These are phyloP conservation scores for Trypanosomatidae sp. DNA, from an alignment of 208 protist genomes.

Conservation along the genomic window DNA sequence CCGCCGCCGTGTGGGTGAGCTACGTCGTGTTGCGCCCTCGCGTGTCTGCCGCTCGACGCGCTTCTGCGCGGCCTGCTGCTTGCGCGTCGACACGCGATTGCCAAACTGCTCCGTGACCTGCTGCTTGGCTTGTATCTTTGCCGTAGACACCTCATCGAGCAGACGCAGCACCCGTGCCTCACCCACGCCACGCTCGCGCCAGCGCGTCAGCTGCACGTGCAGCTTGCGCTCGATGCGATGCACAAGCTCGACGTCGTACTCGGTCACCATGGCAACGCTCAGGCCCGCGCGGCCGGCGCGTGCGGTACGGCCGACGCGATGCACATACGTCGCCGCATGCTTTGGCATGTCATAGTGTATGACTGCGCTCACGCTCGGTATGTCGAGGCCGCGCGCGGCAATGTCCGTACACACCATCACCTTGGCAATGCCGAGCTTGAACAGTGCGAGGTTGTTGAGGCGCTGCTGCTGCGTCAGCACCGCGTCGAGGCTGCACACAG, in stretches of 20 bases:
- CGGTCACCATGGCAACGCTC: constrained; percentile 61
- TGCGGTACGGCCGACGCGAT: constrained; percentile 95
- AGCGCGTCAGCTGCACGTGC: constrained; percentile 15
- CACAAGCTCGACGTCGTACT: constrained; percentile 69
- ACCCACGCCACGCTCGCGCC: constrained; percentile 25
- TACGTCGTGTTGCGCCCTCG: neutral
- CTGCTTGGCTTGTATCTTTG: constrained; percentile 72
- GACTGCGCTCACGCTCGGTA: constrained; percentile 92
- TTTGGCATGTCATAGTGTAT: constrained; percentile 97
- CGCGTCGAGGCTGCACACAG: constrained; percentile 95
- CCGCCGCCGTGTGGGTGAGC: neutral
- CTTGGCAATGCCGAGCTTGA: constrained; percentile 88
- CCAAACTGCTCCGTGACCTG: constrained; percentile 69
- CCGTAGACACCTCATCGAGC: constrained; percentile 67
- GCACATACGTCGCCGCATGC: constrained; percentile 94
- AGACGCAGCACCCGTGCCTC: constrained; percentile 45
- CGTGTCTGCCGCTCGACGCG: constrained; percentile 5
- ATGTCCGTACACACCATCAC: constrained; percentile 88
- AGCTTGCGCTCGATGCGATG: constrained; percentile 48
- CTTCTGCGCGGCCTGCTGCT: constrained; percentile 36
- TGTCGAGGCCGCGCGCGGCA: constrained; percentile 95
- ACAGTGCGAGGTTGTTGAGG: constrained; percentile 94
- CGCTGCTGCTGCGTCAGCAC: constrained; percentile 95
- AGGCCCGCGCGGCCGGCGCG: constrained; percentile 68
- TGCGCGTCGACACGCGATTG: constrained; percentile 36